Conservation (phyloP, 2,329 filamentous ascomycete species). For the Tolypocladium ophioglossoides region DNA sequence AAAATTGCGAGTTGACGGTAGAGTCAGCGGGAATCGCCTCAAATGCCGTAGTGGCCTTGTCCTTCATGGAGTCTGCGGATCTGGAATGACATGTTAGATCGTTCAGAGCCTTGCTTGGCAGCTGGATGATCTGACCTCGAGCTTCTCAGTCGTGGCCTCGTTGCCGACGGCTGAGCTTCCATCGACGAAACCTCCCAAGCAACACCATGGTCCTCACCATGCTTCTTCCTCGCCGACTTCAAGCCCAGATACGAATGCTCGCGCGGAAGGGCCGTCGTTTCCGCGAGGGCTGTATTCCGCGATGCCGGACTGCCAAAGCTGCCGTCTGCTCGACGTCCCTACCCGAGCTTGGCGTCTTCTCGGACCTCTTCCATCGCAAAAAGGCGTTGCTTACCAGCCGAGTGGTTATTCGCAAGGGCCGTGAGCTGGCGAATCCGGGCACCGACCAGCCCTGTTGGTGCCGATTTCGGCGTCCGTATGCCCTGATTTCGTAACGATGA, state of each 20-base stretch:
- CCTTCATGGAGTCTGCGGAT: background rate
- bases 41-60: background rate
- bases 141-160: slow-evolving; percentile 1
- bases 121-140: slow-evolving; percentile 1
- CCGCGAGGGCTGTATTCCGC: slow-evolving; percentile 6
- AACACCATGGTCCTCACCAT: slow-evolving; percentile 1
- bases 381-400: background rate
- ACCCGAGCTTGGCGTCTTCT: slow-evolving; percentile 16
- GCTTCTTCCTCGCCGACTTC: background rate
- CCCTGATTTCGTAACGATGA: slow-evolving; percentile 4
- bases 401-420: slow-evolving; percentile 8
- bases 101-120: background rate
- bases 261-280: slow-evolving; percentile 1
- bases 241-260: background rate
- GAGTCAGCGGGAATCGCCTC: background rate
- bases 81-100: background rate
- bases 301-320: slow-evolving; percentile 15
- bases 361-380: slow-evolving; percentile 7
- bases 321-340: slow-evolving; percentile 14
- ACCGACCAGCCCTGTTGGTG: slow-evolving; percentile 15
- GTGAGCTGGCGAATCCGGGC: slow-evolving; percentile 18
- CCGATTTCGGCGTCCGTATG: slow-evolving; percentile 6
- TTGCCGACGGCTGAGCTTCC: too few relatives aligned
- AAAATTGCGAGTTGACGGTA: background rate
- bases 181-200: slow-evolving; percentile 1